phyloP scores from a whole-genome alignment of 140 eudicot species.

The Bidens hawaiensis region DNA sequence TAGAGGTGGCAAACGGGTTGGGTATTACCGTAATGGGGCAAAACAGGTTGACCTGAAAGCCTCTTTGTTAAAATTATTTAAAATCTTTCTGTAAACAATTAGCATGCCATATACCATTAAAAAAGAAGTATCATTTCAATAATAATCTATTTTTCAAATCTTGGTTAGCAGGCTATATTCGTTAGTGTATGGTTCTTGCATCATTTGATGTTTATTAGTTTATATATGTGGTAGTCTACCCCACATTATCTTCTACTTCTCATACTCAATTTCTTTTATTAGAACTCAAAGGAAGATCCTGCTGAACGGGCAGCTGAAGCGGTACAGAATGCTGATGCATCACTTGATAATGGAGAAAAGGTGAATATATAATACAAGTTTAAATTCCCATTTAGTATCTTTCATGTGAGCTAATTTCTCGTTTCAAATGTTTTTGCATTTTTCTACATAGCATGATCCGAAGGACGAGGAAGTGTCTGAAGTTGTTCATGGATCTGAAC shows the following conservation, averaged over 20 bases:
- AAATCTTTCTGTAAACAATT: neutral
- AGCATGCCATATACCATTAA: neutral
- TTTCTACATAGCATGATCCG: slow-evolving; percentile 26
- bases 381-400: neutral
- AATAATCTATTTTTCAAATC: neutral
- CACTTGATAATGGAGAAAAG: slow-evolving; percentile 35
- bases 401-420: slow-evolving; percentile 8
- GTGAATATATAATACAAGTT: slow-evolving; percentile 21
- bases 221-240: too few species aligned
- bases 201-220: slow-evolving; percentile 7
- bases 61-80: neutral
- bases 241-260: slow-evolving; percentile 12
- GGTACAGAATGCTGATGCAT: slow-evolving; percentile 33
- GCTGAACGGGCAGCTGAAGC: slow-evolving; percentile 30
- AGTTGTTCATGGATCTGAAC: slow-evolving; percentile 18
- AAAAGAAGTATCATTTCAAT: neutral
- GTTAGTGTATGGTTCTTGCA: slow-evolving; percentile 3
- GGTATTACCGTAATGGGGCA: neutral
- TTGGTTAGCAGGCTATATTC: neutral
- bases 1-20: neutral
- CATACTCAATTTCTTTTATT: slow-evolving; percentile 17
- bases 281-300: slow-evolving; percentile 40
- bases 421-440: slow-evolving; percentile 16
- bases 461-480: slow-evolving; percentile 33
- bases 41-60: neutral